phyloP scores from a whole-genome alignment of 2,329 filamentous ascomycete genomes.

The Colletotrichum godetiae region DNA sequence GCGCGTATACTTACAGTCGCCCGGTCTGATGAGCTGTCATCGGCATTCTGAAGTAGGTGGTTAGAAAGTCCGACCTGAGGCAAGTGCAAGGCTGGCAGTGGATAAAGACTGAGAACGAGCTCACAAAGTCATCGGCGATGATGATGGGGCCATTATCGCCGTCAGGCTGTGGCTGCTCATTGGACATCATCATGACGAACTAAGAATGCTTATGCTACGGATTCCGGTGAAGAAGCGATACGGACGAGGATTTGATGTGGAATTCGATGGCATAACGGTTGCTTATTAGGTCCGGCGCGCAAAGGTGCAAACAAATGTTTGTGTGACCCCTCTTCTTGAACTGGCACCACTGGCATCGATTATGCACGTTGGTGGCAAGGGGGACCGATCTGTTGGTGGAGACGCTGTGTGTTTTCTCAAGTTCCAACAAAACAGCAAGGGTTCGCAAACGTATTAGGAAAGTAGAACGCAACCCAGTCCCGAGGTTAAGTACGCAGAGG shows the following conservation, averaged over 20 bases:
- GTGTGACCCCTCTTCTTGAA: not conserved
- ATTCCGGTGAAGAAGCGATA: no score
- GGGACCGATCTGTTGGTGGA: not conserved
- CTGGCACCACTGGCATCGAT: not conserved
- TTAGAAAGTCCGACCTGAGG: not conserved
- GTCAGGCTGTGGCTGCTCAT: not conserved
- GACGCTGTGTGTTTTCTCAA: not conserved
- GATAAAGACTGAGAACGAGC: not conserved
- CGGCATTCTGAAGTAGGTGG: not conserved
- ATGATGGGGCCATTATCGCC: not conserved
- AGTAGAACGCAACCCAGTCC: no score
- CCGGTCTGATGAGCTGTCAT: not conserved
- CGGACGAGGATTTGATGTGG: no score
- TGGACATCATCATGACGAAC: not conserved
- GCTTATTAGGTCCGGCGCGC: no score
- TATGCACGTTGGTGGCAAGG: not conserved
- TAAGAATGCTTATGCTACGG: no score
- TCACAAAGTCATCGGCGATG: not conserved
- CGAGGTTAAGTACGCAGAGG: no score
- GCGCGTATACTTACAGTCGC: not conserved
- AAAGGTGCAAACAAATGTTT: not conserved
- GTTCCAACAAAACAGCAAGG: not conserved
- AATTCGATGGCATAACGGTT: no score
- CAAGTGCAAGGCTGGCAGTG: no score
- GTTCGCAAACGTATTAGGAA: no score